Evolutionary conservation across 148 eudicot species (phyloP), one percentile per base, ranked within the genome.

Genomic region (Arbutus unedo): DNA sequence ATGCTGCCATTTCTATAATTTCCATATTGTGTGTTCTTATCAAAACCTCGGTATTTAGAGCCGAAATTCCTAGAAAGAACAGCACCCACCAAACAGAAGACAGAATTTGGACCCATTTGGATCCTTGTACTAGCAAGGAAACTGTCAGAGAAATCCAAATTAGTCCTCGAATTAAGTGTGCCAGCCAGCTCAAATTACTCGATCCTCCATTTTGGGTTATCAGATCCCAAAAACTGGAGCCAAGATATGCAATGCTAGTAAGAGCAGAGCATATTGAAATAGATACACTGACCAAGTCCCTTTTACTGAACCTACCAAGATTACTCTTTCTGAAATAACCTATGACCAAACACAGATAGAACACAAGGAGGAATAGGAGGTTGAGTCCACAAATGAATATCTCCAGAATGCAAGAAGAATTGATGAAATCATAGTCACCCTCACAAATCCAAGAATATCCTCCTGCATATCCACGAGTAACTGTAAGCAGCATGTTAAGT

Each of bases 101-200:
- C 43, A 89, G 79, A 78, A 86, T 62, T 54, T 74, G 64, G 79
- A 86, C 38, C 88, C 85, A 83, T 88, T 85, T 90, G 5, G 83
- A 84, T 64, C 83, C 79, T 76, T 82, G 85, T 19, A 89, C 49
- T 15, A 85, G 74, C 62, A 88, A 74, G 16, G 92, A 87, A 43
- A 85, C 62, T 14, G 88, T 80, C 41, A 92, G 79, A 41, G 86
- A 47, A 18, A 87, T 81, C 96, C 96, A 92, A 56, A 91, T 41
- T 4, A 90, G 41, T 48, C 89, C 89, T 68, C 91, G 81, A 50
- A 78, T 62, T 15, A 86, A 83, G 79, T 25, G 79, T 75, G 77
- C 44, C 2, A 84, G 47, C 89, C 87, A 89, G 75, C 18, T 85
- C 10, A 79, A 62, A 47, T 85, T 74, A 84, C 74, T 77, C 38